Percentiles rank a stretch among this genome's conserved stretches.
Conservation (phyloP, 345 rosid genomes). For the Gossypium longicalyx region DNA sequence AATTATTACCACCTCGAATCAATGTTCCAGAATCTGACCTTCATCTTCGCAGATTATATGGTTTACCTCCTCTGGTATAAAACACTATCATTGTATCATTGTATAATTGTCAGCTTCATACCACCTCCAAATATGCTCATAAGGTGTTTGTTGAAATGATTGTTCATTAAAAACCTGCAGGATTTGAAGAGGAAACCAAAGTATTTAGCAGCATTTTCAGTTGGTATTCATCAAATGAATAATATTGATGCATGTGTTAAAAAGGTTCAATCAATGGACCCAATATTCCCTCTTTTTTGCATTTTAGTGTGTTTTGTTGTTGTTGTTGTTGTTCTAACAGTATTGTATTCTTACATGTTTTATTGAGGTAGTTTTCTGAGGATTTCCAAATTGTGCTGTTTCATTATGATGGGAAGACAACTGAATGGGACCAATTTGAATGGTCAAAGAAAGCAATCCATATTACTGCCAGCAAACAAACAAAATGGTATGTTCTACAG, state of each 20-base stretch:
- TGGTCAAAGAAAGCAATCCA: conserved; percentile 86
- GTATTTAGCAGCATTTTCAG: conserved; percentile 80
- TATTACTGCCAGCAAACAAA: conserved; percentile 67
- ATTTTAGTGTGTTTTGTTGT: not conserved
- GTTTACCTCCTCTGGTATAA: conserved; percentile 85
- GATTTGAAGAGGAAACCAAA: conserved; percentile 78
- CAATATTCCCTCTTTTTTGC: not conserved
- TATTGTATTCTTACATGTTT: conserved; percentile 20
- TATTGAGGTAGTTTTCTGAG: conserved; percentile 59
- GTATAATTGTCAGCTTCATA: not conserved
- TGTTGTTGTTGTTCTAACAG: conserved; percentile 17
- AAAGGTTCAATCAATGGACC: conserved; percentile 48
- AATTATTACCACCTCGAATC: conserved; percentile 85
- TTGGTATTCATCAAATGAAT: conserved; percentile 67
- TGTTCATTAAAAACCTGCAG: conserved; percentile 37
- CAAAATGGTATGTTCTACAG: conserved; percentile 64
- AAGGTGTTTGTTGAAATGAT: not conserved
- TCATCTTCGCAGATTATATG: conserved; percentile 87
- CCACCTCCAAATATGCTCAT: not conserved
- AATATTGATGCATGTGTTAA: conserved; percentile 65
- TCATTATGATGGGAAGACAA: conserved; percentile 82
- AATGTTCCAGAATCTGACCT: conserved; percentile 73
- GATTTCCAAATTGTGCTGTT: conserved; percentile 81
- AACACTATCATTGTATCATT: not conserved
- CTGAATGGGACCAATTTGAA: conserved; percentile 88